Evolutionary conservation across 345 rosid genomes (phyloP).

Genomic region (Moringa oleifera): DNA sequence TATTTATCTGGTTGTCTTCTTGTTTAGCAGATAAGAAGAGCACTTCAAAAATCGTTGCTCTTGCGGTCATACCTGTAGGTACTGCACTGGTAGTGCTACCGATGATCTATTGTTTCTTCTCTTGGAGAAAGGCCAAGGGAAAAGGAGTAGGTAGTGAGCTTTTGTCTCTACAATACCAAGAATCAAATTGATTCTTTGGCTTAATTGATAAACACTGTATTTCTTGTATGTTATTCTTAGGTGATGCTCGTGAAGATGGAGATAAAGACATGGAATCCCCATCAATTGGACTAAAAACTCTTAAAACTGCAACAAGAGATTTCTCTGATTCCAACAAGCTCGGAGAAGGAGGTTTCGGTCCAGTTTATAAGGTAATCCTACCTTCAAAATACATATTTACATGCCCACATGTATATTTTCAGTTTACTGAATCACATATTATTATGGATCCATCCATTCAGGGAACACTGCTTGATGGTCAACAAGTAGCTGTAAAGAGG

Average conservation of each 20-base stretch:
- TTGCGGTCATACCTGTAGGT: slow-evolving; percentile 16
- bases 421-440: too few relatives aligned
- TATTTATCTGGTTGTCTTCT: not conserved
- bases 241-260: slow-evolving; percentile 10
- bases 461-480: slow-evolving; percentile 29
- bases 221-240: not conserved
- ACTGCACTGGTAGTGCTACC: slow-evolving; percentile 6
- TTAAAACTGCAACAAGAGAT: slow-evolving; percentile 30
- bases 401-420: too few relatives aligned
- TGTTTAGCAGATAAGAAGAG: slow-evolving; percentile 21
- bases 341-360: slow-evolving; percentile 44
- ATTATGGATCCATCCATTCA: not conserved
- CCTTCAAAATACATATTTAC: not conserved
- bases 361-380: slow-evolving; percentile 20
- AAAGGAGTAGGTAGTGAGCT: slow-evolving; percentile 14
- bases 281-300: slow-evolving; percentile 19
- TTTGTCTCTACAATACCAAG: too few relatives aligned
- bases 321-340: slow-evolving; percentile 31
- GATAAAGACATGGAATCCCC: slow-evolving; percentile 22
- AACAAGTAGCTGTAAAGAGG: slow-evolving; percentile 32
- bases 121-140: slow-evolving; percentile 15
- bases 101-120: slow-evolving; percentile 18
- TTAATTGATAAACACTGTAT: too few relatives aligned
- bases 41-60: slow-evolving; percentile 5
- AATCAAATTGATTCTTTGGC: too few relatives aligned